Evolutionary conservation across 129 eudicot genomes (phyloP), one percentile per base, ranked within the genome.

Genomic region (Solidago caesia): DNA sequence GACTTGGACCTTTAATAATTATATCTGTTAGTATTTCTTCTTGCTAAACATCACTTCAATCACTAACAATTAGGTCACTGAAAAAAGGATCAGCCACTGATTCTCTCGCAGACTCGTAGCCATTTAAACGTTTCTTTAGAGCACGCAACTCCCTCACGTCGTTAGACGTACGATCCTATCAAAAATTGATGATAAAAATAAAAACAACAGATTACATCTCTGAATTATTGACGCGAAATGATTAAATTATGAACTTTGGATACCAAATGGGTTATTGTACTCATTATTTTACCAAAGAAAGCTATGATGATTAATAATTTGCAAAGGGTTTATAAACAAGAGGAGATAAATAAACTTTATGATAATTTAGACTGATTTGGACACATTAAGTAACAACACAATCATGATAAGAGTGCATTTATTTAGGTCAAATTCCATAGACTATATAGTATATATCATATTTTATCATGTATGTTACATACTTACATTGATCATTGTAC

Each of bases 71-170:
- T 42, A 90, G 74, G 56, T 85, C 94, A 42, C 62, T 72, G 79
- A 89, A 89, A 75, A 95, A 95, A 70, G 96, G 88, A 79, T 95
- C 99, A 0, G 46, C 58, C 7, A 79, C 71, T 39, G 96, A 86
- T 71, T 88, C 97, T 79, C 73, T 88, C 10, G 97, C 96, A 0
- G 97, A 95, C 33, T 60, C 76, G 79, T 83, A 94, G 11, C 77
- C 82, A 43, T 84, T 89, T 46, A 91, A 75, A 7, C 96, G 93
- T 81, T 91, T 95, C 81, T 91, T 95, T 44, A 95, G 79, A 39
- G 96, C 85, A 5, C 97, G 91, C 53, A 95, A 41, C 41, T 85
- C 99, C 67, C 99, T 87, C 69, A 85, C 94, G 8, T 89, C 89
- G 77, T 76, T 95, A 48, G 92, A 83, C 3, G 78, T 88, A 61